Base-by-base conservation (phyloP, 345 rosid genomes). In the Noccaea bulbosa region DNA sequence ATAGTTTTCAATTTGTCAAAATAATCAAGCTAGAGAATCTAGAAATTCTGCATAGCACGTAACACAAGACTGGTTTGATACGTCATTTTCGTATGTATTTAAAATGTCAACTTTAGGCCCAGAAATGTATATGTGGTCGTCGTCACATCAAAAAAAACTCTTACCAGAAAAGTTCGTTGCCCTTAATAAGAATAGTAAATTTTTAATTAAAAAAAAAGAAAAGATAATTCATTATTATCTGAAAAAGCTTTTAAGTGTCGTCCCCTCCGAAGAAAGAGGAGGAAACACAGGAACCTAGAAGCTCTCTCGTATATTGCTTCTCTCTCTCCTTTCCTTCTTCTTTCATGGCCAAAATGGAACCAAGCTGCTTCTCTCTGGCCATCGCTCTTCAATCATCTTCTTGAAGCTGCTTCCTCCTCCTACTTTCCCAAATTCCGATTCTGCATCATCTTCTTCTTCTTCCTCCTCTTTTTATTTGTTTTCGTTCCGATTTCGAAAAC, bases 141-240 rank as follows among this genome's bases (percentile, higher is more conserved):
- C 64, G 39, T 54, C 76, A 72, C 76, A 72, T 72, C 65, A 32
- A 12, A 34, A 52, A 27, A 22, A 22, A 3, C 20, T 49, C 37
- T 47, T 58, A 73, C 46, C 67, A 40, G 67, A 74, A 74, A 66
- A 58, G 55, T 74, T 74, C 61, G 72, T 74, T 74, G 78, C 39
- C 54, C 35, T 6, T 11, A 33, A 53, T 2, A 50, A 33, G 49
- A 66, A 39, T 46, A 56, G 54, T 22, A 24, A 54, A 45, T 30
- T 54, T 9, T 15, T 61, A 70, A 50, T 6, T 1, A 40, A 45
- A 43, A 8, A 3, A 4, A 27, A 40, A 45, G 27, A 8, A 3
- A 4, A 27, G 30, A 27, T 27, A 27, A 2, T 34, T 8, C 34
- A 14, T 17, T 10, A 9, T 12, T 2, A 30, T 39, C 30, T 27